Evolutionary conservation across 805 yeast genomes (phyloP).

Genomic region (Ogataea polymorpha): DNA sequence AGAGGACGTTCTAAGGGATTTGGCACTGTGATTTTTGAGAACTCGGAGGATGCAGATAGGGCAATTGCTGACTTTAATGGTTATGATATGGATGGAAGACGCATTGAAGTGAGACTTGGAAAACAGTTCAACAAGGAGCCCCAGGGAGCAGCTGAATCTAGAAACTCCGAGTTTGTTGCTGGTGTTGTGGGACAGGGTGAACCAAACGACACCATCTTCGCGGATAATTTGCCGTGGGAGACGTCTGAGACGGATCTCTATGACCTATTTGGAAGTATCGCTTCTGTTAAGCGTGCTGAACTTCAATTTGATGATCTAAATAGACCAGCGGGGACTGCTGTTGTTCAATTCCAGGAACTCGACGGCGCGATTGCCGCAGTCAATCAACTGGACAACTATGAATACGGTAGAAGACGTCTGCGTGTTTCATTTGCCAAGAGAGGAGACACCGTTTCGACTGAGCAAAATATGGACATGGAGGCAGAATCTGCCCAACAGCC

Average conservation of each 20-base stretch:
- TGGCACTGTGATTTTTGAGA: conserved; percentile 74
- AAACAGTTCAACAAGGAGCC: conserved; percentile 29
- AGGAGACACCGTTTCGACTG: conserved; percentile 15
- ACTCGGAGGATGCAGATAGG: conserved; percentile 61
- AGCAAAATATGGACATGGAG: conserved; percentile 3
- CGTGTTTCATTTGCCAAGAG: conserved; percentile 61
- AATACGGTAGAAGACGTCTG: conserved; percentile 78
- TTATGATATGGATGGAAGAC: conserved; percentile 70
- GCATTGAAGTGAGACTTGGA: conserved; percentile 78
- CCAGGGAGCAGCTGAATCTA: conserved; percentile 21
- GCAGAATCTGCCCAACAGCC: not conserved
- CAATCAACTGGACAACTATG: conserved; percentile 69
- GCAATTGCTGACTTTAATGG: conserved; percentile 74
- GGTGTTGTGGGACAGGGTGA: conserved; percentile 63
- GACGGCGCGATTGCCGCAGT: conserved; percentile 75
- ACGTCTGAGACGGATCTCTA: conserved; percentile 82
- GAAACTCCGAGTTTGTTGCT: conserved; percentile 58
- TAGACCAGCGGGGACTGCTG: conserved; percentile 79
- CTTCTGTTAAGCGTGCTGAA: conserved; percentile 73
- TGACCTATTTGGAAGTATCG: conserved; percentile 83
- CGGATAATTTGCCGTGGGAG: conserved; percentile 80
- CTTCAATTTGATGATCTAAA: conserved; percentile 61
- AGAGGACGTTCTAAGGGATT: conserved; percentile 81
- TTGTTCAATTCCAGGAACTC: conserved; percentile 65
- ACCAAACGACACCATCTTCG: conserved; percentile 60